Evolutionary conservation across 352 stramenopile genomes (phyloP), one percentile per base, ranked within the genome.

Genomic region (Globisporangium ultimum): DNA sequence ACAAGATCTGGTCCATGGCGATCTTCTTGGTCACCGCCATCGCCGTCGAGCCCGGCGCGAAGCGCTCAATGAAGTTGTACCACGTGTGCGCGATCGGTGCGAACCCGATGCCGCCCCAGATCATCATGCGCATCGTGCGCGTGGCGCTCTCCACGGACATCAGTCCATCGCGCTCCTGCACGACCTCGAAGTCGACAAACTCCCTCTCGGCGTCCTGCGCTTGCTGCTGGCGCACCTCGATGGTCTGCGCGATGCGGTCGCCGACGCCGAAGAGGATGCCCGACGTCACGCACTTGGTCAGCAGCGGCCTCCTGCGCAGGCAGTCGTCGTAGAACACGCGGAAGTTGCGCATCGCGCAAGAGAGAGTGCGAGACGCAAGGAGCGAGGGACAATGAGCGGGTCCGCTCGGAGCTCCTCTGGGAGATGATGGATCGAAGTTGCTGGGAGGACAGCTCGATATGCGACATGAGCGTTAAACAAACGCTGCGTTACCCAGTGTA

Each of bases 71-170:
- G 34, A 91, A 47, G 20, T 87, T 72, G 61, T 96, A 97, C 67
- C 94, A 97, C 53, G 82, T 94, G 69, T 98, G 88, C 73, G 93
- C 94, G 63, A 76, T 78, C 14, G 89, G 88, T 28, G 89, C 86
- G 62, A 95, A 86, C 41, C 96, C 72, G 15, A 93, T 55, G 12
- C 93, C 81, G 28, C 89, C 89, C 66, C 95, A 97, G 38, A 95
- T 73, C 59, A 93, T 82, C 77, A 94, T 78, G 55, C 77, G 70
- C 12, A 55, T 50, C n/a, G 73, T 85, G 11, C 74, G 62, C 2
- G 53, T 22, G 11, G 28, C 47, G 15, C 48, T 55, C 51, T 59
- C 43, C 21, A 22, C 3, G 10, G 36, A 10, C 1, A 24, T 48
- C 9, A 52, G 18, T 11, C 22, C 21, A 3, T 13, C 41, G 14